Percentiles rank a stretch among this genome's conserved stretches.
Conservation (phyloP, 371 early-diverging fungal species). For the Actinomortierella ambigua region DNA sequence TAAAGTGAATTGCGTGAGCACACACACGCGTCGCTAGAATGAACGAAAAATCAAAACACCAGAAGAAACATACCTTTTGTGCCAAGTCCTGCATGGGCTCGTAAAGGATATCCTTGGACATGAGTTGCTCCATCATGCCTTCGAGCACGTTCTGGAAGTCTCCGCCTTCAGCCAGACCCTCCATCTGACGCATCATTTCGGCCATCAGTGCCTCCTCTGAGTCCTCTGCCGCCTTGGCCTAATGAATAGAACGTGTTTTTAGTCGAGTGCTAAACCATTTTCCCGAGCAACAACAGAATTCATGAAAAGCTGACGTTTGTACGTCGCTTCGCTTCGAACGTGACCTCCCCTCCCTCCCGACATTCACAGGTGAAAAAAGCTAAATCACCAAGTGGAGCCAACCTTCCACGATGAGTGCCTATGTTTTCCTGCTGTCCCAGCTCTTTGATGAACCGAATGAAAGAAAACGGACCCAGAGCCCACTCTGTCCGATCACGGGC, state of each 20-base stretch:
- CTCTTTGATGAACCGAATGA: too few relatives aligned
- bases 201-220: conserved; percentile 78
- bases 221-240: conserved; percentile 69
- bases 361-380: too few relatives aligned
- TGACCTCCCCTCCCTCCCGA: too few relatives aligned
- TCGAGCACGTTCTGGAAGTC: conserved; percentile 88
- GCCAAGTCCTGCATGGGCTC: conserved; percentile 93
- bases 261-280: background rate
- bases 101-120: conserved; percentile 91
- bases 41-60: conserved; percentile 6
- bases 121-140: conserved; percentile 87
- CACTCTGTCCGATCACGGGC: too few relatives aligned
- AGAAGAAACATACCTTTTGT: conserved; percentile 54
- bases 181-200: conserved; percentile 91
- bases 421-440: too few relatives aligned
- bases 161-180: conserved; percentile 74
- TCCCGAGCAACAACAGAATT: background rate
- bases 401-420: too few relatives aligned
- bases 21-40: too few relatives aligned
- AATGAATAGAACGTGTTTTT: too few relatives aligned
- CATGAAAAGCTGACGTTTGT: background rate
- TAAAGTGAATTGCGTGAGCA: too few relatives aligned
- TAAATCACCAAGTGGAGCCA: too few relatives aligned
- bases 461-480: too few relatives aligned
- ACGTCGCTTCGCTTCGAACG: too few relatives aligned